phyloP scores from a whole-genome alignment of 1,284 basidiomycete genomes.

The Naganishia albida region DNA sequence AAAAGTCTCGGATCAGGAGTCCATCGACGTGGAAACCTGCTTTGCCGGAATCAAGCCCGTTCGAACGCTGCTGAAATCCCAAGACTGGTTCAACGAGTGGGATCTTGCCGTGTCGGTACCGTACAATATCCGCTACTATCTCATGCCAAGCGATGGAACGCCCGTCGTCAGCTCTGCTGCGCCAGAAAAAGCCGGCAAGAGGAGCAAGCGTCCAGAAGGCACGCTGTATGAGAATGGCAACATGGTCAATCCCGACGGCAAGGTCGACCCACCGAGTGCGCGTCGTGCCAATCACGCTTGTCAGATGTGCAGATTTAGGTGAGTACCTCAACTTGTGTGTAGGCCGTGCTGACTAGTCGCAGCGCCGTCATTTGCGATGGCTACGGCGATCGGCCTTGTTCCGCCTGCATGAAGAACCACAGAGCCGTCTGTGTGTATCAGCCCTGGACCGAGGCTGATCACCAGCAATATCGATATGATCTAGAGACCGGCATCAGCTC shows the following conservation, averaged over 20 bases:
- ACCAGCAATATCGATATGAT: conserved; percentile 1
- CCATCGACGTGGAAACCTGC: conserved; percentile 8
- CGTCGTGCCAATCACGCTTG: conserved; percentile 24
- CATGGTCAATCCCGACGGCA: conserved; percentile 17
- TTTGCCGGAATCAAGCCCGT: conserved; percentile 8
- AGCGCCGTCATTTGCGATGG: conserved; percentile 20
- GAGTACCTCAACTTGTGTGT: neutral
- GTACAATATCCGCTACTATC: conserved; percentile 12
- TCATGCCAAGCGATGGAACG: conserved; percentile 15
- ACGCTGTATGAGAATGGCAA: conserved; percentile 20
- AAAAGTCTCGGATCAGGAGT: neutral
- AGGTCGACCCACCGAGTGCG: conserved; percentile 6
- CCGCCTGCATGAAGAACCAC: conserved; percentile 8
- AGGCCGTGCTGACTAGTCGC: neutral
- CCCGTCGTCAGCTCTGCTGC: conserved; percentile 13
- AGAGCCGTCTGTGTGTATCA: conserved; percentile 14
- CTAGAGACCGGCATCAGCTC: conserved; percentile 14
- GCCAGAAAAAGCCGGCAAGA: conserved; percentile 17
- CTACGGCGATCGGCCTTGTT: conserved; percentile 21
- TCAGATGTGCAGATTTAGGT: conserved; percentile 18
- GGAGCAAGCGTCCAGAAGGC: neutral
- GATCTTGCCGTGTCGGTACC: conserved; percentile 18
- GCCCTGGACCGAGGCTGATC: conserved; percentile 14
- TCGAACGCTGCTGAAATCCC: conserved; percentile 1
- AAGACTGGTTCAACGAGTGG: conserved; percentile 8